A percentile compares a stretch with the other conserved stretches of the same genome.
Conservation (phyloP, 2,329 filamentous ascomycete genomes). For the Colletotrichum lentis region DNA sequence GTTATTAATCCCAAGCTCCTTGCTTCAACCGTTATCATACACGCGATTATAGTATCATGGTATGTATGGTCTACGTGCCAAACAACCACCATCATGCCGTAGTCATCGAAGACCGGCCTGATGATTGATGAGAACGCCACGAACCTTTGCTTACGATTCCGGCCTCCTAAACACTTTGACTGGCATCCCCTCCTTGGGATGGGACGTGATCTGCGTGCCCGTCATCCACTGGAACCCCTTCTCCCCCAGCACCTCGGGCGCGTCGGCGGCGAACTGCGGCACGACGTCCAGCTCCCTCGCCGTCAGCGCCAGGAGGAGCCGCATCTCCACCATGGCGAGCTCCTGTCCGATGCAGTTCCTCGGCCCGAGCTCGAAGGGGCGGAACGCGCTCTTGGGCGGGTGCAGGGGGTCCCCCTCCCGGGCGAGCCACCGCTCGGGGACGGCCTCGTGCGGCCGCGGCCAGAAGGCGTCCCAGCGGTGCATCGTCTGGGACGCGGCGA, state of each 20-base stretch:
- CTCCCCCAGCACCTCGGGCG: constrained; percentile 46
- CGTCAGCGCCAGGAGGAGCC: constrained; percentile 58
- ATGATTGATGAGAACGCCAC: too few relatives aligned
- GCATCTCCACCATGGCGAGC: constrained; percentile 62
- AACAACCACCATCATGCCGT: too few relatives aligned
- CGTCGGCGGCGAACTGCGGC: constrained; percentile 48
- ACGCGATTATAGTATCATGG: too few relatives aligned
- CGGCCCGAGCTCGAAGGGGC: constrained; percentile 63
- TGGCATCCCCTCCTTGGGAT: constrained; percentile 42
- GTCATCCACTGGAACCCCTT: constrained; percentile 43
- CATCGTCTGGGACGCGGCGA: constrained; percentile 39
- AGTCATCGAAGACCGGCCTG: too few relatives aligned
- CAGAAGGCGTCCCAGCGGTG: constrained; percentile 50
- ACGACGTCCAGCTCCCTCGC: constrained; percentile 60
- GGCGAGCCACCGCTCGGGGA: constrained; percentile 54
- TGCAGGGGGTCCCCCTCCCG: constrained; percentile 46
- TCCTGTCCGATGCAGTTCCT: constrained; percentile 65
- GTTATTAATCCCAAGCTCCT: too few relatives aligned
- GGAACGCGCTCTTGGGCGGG: constrained; percentile 56
- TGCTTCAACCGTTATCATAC: too few relatives aligned
- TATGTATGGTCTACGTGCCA: too few relatives aligned
- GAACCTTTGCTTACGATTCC: too few relatives aligned
- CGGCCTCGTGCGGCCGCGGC: constrained; percentile 49
- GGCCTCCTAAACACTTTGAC: constrained; percentile 29
- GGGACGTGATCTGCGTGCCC: constrained; percentile 37